Base-by-base conservation (phyloP, 2,329 filamentous ascomycete species). In the Aureobasidium sp. region DNA sequence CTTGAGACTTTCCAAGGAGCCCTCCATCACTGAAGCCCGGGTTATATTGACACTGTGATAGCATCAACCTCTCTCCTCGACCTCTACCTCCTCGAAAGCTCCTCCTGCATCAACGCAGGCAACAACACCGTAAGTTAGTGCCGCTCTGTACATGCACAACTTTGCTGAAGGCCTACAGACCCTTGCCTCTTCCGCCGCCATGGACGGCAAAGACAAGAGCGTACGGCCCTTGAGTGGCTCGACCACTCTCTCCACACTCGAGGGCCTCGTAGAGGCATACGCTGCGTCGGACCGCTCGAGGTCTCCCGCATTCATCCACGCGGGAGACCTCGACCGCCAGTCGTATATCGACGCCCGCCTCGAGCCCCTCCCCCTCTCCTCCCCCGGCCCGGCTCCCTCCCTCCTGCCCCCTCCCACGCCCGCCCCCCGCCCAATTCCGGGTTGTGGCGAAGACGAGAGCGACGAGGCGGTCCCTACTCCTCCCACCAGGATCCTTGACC, bases 41-140 rank as follows among this genome's bases (percentile, higher is more conserved):
- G 51, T 20, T 37, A 20, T 15, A 29, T 36, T 37, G 17, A 53
- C 22, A 29, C 14, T 41, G 29, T n/a, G 1, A 20, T 14, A 53
- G 51, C 51, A 3, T 53, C 51, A 14, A 58, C 41, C 15, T 58
- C 55, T 8, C 41, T 58, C 41, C 41, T 58, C 41, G 55, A 45
- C 41, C 55, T 58, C 41, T 58, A 58, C 8, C 55, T 58, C 55
- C 41, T 58, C 0, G 11, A 47, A 45, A 25, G 37, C 44, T 58
- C 55, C 27, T 58, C 55, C 42, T 58, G 55, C 41, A 20, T 47
- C 55, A 36, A 58, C 55, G 55, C 41, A 58, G 42, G 55, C n/a
- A 42, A 27, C 22, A 27, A 44, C 25, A 55, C 22, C 51, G 48
- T 52, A 37, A 22, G 48, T 52, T n/a, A 20, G 25, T 15, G 2